Percentiles rank a stretch among this genome's conserved stretches.
Conservation (phyloP, 2,329 filamentous ascomycete genomes). For the Hymenoscyphus linearis region DNA sequence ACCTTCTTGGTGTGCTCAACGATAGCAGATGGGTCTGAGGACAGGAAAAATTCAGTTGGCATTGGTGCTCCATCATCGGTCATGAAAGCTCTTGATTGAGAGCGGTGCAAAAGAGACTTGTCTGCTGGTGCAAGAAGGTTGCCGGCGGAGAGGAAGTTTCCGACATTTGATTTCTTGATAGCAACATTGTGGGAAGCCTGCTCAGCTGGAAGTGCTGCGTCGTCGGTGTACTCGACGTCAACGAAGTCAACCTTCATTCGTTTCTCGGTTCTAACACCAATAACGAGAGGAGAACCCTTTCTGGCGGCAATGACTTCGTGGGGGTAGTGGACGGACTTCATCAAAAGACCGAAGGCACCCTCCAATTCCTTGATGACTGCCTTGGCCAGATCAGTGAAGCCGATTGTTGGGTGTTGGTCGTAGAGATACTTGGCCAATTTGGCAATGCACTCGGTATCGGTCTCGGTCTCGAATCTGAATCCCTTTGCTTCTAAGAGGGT, state of each 20-base stretch:
- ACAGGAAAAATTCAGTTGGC: slow-evolving; percentile 98
- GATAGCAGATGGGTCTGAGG: slow-evolving; percentile 95
- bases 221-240: slow-evolving; percentile 92
- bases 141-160: slow-evolving; percentile 60
- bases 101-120: slow-evolving; percentile 97
- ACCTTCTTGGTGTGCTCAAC: slow-evolving; percentile 99
- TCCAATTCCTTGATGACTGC: slow-evolving; percentile 97
- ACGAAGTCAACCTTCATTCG: slow-evolving; percentile 99
- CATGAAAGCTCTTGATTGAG: slow-evolving; percentile 97
- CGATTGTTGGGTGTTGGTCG: slow-evolving; percentile 87
- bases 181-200: slow-evolving; percentile 93
- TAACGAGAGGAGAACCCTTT: slow-evolving; percentile 95
- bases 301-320: slow-evolving; percentile 96
- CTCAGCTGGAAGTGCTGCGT: slow-evolving; percentile 80
- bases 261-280: slow-evolving; percentile 93
- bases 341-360: slow-evolving; percentile 91
- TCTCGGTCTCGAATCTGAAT: slow-evolving; percentile 98
- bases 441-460: slow-evolving; percentile 97
- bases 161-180: slow-evolving; percentile 76
- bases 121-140: slow-evolving; percentile 81
- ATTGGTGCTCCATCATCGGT: slow-evolving; percentile 97
- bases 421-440: slow-evolving; percentile 98
- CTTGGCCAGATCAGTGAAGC: slow-evolving; percentile 95
- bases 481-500: slow-evolving; percentile 88
- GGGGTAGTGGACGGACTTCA: slow-evolving; percentile 98